phyloP scores from a whole-genome alignment of 495 filamentous ascomycete species.

The Aspergillus bridgeri region DNA sequence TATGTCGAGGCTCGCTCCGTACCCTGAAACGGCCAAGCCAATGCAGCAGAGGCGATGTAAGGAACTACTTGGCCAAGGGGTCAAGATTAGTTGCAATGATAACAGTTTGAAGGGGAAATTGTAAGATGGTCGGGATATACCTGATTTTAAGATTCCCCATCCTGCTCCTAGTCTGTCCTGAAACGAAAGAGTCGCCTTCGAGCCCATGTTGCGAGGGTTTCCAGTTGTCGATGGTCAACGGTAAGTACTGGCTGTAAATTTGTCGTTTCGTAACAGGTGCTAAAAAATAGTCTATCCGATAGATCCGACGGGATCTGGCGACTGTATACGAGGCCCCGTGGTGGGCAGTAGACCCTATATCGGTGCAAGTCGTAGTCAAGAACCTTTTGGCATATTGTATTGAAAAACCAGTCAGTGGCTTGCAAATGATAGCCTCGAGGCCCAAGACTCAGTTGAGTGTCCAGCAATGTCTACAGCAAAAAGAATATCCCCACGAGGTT shows the following conservation, averaged over 20 bases:
- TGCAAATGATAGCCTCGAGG: neutral
- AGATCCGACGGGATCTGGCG: neutral
- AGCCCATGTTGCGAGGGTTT: neutral
- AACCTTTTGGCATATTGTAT: neutral
- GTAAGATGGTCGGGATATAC: neutral
- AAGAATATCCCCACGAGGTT: neutral
- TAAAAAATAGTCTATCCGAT: neutral
- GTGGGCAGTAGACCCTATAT: neutral
- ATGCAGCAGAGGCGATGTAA: neutral
- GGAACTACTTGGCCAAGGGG: neutral
- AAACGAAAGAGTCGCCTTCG: neutral
- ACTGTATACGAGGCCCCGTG: neutral
- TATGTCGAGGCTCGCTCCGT: conserved; percentile 2
- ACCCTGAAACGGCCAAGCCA: conserved; percentile 2
- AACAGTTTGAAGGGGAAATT: neutral
- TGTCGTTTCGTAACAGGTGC: neutral
- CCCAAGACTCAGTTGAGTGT: neutral
- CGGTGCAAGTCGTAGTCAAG: neutral
- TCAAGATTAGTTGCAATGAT: neutral
- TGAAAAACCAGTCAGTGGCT: neutral
- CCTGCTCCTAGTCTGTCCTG: neutral
- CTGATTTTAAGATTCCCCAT: neutral
- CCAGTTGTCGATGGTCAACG: neutral
- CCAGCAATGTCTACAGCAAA: neutral
- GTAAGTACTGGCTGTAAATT: neutral